These are phyloP conservation scores for Fusarium xylarioides DNA, from an alignment of 2,329 filamentous ascomycete genomes.

Conservation along the genomic window DNA sequence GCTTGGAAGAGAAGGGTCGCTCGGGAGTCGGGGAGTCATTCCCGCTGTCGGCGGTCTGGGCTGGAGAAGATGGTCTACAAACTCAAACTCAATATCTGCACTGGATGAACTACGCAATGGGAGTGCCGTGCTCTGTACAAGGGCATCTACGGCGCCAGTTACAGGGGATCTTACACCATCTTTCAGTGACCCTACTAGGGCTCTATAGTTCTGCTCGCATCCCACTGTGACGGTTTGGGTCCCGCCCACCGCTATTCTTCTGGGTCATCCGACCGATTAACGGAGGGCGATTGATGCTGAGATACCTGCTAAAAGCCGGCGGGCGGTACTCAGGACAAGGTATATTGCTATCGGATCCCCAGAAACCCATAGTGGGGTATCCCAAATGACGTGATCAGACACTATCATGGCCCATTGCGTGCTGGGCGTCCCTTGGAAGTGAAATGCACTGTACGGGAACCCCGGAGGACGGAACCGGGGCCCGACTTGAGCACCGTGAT, in stretches of 20 bases:
- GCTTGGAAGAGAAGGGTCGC: constrained; percentile 14
- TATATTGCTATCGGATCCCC: constrained; percentile 30
- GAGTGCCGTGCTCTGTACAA: constrained; percentile 9
- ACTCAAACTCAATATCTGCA: constrained; percentile 3
- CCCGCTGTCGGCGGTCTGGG: constrained; percentile 42
- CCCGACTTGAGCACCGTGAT: constrained; percentile 1
- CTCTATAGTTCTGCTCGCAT: constrained; percentile 16
- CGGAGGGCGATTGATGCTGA: constrained; percentile 31
- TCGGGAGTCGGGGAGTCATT: constrained; percentile 44
- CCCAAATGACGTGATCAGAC: constrained; percentile 43
- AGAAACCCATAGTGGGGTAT: constrained; percentile 30
- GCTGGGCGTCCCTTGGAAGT: constrained; percentile 4
- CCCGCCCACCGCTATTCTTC: constrained; percentile 39
- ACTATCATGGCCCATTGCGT: constrained; percentile 37
- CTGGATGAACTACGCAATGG: constrained; percentile 22
- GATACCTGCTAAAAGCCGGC: constrained; percentile 12
- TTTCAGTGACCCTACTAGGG: constrained; percentile 11
- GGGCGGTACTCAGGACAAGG: not conserved
- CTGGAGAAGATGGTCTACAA: constrained; percentile 12
- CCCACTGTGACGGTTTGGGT: constrained; percentile 11
- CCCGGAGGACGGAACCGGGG: constrained; percentile 27
- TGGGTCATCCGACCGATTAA: constrained; percentile 38
- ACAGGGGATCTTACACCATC: not conserved
- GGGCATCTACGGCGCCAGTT: constrained; percentile 3
- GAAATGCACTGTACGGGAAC: constrained; percentile 30